Percentiles rank a stretch among this genome's conserved stretches.
Conservation (phyloP, 768 basidiomycete species). For the Auriscalpium vulgare region DNA sequence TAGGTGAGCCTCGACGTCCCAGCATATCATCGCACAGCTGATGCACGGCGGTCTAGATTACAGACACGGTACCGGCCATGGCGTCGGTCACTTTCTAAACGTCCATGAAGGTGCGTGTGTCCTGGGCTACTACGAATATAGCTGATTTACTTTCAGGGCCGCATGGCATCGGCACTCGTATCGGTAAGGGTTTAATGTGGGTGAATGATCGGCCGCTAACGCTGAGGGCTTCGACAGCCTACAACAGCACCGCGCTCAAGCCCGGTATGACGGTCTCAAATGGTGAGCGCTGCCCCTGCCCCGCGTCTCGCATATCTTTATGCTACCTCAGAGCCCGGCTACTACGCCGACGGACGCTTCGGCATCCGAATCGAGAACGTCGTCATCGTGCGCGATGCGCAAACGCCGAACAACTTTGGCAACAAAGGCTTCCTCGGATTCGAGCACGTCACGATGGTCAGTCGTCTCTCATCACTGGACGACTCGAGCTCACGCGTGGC, state of each 20-base stretch:
- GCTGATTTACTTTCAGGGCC: conserved; percentile 31
- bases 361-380: conserved; percentile 93
- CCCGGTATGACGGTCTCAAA: conserved; percentile 89
- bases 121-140: not conserved
- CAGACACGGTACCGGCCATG: conserved; percentile 91
- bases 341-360: conserved; percentile 83
- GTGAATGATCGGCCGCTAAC: not conserved
- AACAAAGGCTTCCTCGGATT: conserved; percentile 78
- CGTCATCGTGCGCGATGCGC: conserved; percentile 62
- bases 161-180: conserved; percentile 53
- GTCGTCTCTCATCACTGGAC: conserved; percentile 16
- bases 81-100: conserved; percentile 90
- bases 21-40: conserved; percentile 2
- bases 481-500: not conserved
- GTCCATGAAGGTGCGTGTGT: conserved; percentile 68
- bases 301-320: not conserved
- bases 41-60: conserved; percentile 36
- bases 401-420: conserved; percentile 73
- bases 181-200: conserved; percentile 22
- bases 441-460: conserved; percentile 82
- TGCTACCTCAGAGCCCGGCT: conserved; percentile 66
- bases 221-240: conserved; percentile 28
- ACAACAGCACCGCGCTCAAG: conserved; percentile 66
- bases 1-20: conserved; percentile 41
- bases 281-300: conserved; percentile 27